Base-by-base conservation (phyloP, 1,284 basidiomycete genomes). In the Tetrapyrgos nigripes region DNA sequence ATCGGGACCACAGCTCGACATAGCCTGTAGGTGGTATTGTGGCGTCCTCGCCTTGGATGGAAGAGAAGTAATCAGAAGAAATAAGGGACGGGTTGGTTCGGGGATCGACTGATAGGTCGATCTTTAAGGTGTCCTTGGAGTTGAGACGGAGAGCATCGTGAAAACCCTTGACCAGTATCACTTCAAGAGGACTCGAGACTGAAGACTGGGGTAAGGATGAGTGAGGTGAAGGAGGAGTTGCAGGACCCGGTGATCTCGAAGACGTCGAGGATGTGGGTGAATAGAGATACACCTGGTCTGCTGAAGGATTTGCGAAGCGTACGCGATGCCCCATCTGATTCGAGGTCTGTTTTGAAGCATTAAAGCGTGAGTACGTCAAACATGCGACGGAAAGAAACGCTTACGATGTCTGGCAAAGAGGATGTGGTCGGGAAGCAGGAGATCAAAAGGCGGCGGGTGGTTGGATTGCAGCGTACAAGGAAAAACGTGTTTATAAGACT, bases 71-170 rank as follows among this genome's bases (percentile, higher is more conserved):
- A 3, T 53, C 50, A 21, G 9, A 35, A 17, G 51, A 27, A n/a
- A 35, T 26, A 17, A 44, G 21, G n/a, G 11, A 21, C 21, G 50
- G 44, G 17, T n/a, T 19, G 21, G 31, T 31, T 24, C 27, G 17
- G 21, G 55, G 55, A 28, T 52, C 50, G n/a, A 45, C 26, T 11
- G 43, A 49, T 19, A 57, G 49, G 35, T 57, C 55, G 17, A 52
- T 14, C 13, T 23, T n/a, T 21, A 23, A 57, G 19, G 28, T 28
- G 17, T 29, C 19, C 10, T 33, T 28, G 14, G 17, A 28, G 24
- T 47, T 47, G 14, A 57, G 51, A 9, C 49, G 48, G 21, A 57
- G 43, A 4, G 6, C 44, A 5, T 51, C 49, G 31, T 51, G 26
- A 9, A 57, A n/a, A 11, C 19, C 26, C 8, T 8, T 8, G 9